Evolutionary conservation across 2,329 filamentous ascomycete genomes (phyloP).

Genomic region (Fusarium pseudoanthophilum): DNA sequence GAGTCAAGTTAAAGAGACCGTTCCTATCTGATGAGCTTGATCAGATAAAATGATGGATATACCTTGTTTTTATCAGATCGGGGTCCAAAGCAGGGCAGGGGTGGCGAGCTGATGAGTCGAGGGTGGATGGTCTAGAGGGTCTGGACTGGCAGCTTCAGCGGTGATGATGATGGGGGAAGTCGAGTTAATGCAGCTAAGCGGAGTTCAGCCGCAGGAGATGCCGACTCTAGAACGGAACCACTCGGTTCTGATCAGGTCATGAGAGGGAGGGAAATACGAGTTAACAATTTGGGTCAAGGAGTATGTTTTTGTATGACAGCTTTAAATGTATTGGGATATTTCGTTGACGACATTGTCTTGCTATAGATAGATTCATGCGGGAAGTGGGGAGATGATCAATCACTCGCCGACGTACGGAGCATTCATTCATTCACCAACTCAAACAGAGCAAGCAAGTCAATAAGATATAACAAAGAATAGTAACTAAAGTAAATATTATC

Average conservation of each 20-base stretch:
- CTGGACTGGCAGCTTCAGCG: slow-evolving; percentile 5
- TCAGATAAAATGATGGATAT: not conserved
- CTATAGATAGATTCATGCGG: not conserved
- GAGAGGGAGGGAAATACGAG: not conserved
- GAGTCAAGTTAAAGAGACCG: not conserved
- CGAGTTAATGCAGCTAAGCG: slow-evolving; percentile 19
- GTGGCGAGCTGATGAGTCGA: slow-evolving; percentile 12
- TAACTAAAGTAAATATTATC: too few species aligned
- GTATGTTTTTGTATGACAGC: not conserved
- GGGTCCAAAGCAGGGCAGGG: not conserved
- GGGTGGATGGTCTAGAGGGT: slow-evolving; percentile 9
- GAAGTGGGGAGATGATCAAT: not conserved
- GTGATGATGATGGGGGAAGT: not conserved
- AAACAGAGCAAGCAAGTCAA: not conserved
- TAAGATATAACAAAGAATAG: too few species aligned
- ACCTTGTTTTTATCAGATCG: not conserved
- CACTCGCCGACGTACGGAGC: not conserved
- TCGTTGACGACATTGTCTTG: not conserved
- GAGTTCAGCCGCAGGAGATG: slow-evolving; percentile 16
- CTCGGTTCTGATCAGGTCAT: not conserved
- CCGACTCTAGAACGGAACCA: not conserved
- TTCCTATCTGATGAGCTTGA: slow-evolving; percentile 2
- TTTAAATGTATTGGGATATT: not conserved
- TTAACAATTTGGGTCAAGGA: not conserved
- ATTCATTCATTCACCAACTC: too few species aligned